Evolutionary conservation across 1,284 basidiomycete species (phyloP).

Genomic region (Tilletia walkeri): DNA sequence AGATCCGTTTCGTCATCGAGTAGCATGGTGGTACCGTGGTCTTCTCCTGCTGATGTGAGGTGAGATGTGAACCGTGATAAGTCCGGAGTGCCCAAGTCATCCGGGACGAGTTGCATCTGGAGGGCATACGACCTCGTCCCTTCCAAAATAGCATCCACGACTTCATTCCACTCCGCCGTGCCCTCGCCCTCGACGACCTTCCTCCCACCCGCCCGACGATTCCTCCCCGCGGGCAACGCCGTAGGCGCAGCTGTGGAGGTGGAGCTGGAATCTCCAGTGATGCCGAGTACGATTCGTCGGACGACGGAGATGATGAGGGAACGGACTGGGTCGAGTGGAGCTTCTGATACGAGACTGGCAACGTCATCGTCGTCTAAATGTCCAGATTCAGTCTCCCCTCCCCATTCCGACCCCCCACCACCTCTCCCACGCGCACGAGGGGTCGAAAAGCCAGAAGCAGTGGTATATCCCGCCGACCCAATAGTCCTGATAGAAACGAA

Average conservation of each 20-base stretch:
- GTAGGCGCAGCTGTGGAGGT: neutral
- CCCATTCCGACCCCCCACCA: neutral
- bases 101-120: conserved; percentile 20
- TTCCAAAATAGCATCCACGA: conserved; percentile 42
- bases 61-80: conserved; percentile 27
- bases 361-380: neutral
- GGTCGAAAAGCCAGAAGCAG: neutral
- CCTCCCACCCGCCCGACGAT: neutral
- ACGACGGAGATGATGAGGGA: conserved; percentile 37
- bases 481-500: conserved; percentile 11
- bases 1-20: too few species aligned
- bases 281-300: conserved; percentile 27
- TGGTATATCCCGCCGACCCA: neutral
- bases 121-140: conserved; percentile 41
- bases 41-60: conserved; percentile 19
- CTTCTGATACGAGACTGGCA: neutral
- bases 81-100: neutral
- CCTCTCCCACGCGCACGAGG: neutral
- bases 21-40: neutral
- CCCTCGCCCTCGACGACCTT: conserved; percentile 27
- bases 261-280: neutral
- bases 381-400: neutral
- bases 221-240: conserved; percentile 4
- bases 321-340: conserved; percentile 33
- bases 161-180: conserved; percentile 31